Evolutionary conservation across 805 yeast species (phyloP), one percentile per base, ranked within the genome.

Genomic region (Yamadazyma philogaea): DNA sequence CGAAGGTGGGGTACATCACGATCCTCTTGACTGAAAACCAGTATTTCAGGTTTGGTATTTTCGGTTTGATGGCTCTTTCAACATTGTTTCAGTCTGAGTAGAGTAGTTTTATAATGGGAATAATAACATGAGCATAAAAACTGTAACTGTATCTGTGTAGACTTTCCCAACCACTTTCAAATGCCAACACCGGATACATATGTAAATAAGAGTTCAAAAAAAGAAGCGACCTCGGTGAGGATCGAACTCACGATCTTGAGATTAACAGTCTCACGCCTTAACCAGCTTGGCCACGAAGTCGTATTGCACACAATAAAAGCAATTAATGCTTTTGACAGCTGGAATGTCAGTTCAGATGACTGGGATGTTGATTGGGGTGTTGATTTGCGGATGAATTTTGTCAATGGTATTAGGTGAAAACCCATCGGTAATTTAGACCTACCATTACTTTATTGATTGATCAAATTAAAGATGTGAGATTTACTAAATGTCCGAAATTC

Each of bases 1-100:
- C 99, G 12, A 78, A 75, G 55, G 72, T 90, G 14, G 99, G 99
- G 0, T 93, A 93, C 54, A 75, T 89, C 7, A 93, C 99, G 1
- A 90, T 93, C 45, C 77, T 91, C 58, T 78, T 93, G 48, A 87
- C 96, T 5, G 99, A 93, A 57, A 87, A 88, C 58, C 77, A 78
- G 44, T 88, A 87, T 58, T 84, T 89, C 61, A 87, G 88, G 57
- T 84, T 78, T 54, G 84, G 82, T 0, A 65, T 91, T 57, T 64
- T 93, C 54, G 96, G 87, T 0, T 57, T 83, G 22, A 69, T 90
- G 66, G 90, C 83, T 2, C 40, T 91, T 17, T 72, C 88, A 15
- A 78, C 95, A 1, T 60, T 90, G 42, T 57, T 88, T 16, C 58
- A 64, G 15, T 45, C 48, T 16, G 66, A 60, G 37, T 59, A 48